These are phyloP conservation scores for Trichoderma pleuroti DNA, from an alignment of 2,329 filamentous ascomycete genomes.

Conservation along the genomic window DNA sequence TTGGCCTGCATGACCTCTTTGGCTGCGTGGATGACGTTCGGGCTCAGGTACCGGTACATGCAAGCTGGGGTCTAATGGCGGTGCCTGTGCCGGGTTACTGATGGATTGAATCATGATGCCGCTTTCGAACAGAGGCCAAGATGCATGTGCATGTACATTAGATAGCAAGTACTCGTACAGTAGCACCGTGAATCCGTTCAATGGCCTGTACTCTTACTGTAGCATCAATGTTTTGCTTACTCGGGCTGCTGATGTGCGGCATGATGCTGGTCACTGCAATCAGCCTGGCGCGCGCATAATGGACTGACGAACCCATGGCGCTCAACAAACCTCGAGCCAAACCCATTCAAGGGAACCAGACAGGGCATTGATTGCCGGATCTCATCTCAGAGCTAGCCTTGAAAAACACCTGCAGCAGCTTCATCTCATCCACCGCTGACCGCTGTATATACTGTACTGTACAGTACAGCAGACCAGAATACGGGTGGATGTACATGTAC, in stretches of 20 bases:
- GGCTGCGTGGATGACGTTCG: conserved; percentile 8
- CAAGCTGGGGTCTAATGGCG: background rate
- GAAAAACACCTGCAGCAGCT: background rate
- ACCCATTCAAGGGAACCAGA: background rate
- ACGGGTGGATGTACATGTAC: background rate
- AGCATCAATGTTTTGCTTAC: background rate
- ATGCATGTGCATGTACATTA: no score
- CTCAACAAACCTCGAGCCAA: background rate
- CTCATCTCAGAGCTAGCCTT: background rate
- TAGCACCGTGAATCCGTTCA: background rate
- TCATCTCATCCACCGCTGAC: background rate
- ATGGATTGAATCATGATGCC: background rate
- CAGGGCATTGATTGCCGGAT: no score
- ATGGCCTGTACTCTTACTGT: background rate
- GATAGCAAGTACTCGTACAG: background rate
- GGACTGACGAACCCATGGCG: background rate
- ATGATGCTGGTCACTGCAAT: background rate
- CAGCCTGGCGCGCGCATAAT: background rate
- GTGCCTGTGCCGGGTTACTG: no score
- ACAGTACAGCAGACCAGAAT: background rate
- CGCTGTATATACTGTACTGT: background rate
- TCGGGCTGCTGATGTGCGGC: background rate
- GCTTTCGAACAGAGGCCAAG: background rate
- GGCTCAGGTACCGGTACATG: conserved; percentile 1
- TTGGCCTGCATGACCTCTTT: conserved; percentile 9